phyloP scores from a whole-genome alignment of 768 basidiomycete species.

The Leccinum ochraceum region DNA sequence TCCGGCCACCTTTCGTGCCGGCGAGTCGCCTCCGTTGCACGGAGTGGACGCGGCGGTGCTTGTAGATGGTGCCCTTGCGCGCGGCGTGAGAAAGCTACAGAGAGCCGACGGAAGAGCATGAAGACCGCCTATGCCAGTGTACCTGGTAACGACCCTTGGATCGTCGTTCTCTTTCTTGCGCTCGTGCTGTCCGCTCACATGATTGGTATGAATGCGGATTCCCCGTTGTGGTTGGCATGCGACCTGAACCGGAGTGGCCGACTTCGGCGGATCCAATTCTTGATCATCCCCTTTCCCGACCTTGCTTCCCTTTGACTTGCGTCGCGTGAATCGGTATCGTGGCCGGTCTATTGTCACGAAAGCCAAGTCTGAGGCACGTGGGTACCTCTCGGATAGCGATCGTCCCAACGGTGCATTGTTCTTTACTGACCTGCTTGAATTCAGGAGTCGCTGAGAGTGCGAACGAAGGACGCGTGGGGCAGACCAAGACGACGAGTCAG shows the following conservation, averaged over 20 bases:
- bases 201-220: background rate
- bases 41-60: conserved; percentile 21
- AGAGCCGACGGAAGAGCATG: conserved; percentile 11
- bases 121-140: background rate
- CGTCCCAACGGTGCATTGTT: conserved; percentile 15
- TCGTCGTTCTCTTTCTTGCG: conserved; percentile 8
- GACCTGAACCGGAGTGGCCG: background rate
- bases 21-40: conserved; percentile 1
- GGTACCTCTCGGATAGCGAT: conserved; percentile 28
- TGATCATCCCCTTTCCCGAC: background rate
- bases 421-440: background rate
- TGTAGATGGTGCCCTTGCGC: conserved; percentile 24
- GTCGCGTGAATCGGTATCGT: conserved; percentile 19
- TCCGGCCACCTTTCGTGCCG: background rate
- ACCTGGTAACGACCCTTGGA: background rate
- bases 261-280: background rate
- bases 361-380: conserved; percentile 19
- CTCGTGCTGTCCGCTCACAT: background rate
- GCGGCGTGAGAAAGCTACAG: conserved; percentile 10
- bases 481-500: conserved; percentile 6
- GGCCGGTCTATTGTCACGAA: conserved; percentile 27
- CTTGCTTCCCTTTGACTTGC: conserved; percentile 12
- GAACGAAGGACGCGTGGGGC: conserved; percentile 28
- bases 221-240: background rate
- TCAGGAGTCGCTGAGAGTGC: conserved; percentile 22